Evolutionary conservation across 1,284 basidiomycete species (phyloP), one percentile per base, ranked within the genome.

Genomic region (Apiotrichum siamense): DNA sequence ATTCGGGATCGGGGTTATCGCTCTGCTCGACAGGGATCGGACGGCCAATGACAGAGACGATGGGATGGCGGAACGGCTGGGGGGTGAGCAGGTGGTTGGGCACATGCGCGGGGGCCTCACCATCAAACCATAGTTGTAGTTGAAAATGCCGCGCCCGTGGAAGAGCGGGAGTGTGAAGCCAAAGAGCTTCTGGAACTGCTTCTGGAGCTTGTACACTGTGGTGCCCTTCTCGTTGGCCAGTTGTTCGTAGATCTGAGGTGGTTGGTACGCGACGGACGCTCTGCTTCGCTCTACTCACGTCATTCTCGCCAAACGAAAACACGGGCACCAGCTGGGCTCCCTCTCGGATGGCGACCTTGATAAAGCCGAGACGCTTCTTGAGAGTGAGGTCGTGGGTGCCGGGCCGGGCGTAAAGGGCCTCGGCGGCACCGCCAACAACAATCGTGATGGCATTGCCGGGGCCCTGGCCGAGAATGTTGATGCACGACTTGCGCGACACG

Each of bases 241-340:
- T 77, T 98, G 94, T 59, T 92, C 81, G 64, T 90, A 98, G 47
- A 98, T 94, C 87, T 93, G 59, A 11, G 11, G 21, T 2, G 32
- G n/a, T n/a, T n/a, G n/a, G n/a, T n/a, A n/a, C n/a, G n/a, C n/a
- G n/a, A n/a, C n/a, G n/a, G n/a, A n/a, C n/a, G n/a, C n/a, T n/a
- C n/a, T n/a, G n/a, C 32, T 12, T 25, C 23, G 9, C 2, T 26
- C 3, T 3, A 78, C 85, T 63, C 56, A 91, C 90, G 69, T 98
- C 94, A 70, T 98, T 98, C 77, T 98, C 94, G 18, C 94, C 94
- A 64, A 98, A 98, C 1, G 89, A 92, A 66, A 96, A 96, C 1
- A 94, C 90, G 0, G 92, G 93, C 0, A 97, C 92, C 9, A 97
- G 78, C 64, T 91, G 87, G 38, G 92, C 92, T 41, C 94, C 94